A percentile compares a stretch with the other conserved stretches of the same genome.
Evolutionary conservation across 805 yeast genomes (phyloP).

Genomic region (Teunomyces tritomae): DNA sequence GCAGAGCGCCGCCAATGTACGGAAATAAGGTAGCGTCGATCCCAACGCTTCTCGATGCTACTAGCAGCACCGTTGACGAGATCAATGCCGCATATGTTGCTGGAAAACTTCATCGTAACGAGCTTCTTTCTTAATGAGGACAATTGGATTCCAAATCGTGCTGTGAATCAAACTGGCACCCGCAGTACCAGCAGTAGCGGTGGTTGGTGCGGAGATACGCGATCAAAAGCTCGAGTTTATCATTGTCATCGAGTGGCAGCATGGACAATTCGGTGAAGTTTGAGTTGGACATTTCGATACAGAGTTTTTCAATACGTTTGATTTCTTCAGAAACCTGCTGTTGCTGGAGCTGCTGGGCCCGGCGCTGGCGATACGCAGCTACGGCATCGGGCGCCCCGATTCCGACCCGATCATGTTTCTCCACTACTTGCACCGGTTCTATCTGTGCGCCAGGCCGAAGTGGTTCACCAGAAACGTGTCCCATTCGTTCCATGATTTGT

Average conservation of each 20-base stretch:
- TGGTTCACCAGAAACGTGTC: slow-evolving; percentile 47
- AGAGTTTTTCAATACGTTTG: neutral
- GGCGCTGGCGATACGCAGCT: neutral
- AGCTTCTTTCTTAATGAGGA: slow-evolving; percentile 41
- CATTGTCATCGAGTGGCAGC: slow-evolving; percentile 11
- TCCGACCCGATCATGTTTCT: slow-evolving; percentile 17
- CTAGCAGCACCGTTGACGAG: slow-evolving; percentile 11
- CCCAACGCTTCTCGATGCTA: neutral
- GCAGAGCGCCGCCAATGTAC: neutral
- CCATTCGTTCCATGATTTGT: slow-evolving; percentile 58
- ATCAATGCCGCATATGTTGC: slow-evolving; percentile 17
- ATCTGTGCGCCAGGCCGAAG: slow-evolving; percentile 36
- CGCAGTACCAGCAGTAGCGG: slow-evolving; percentile 53
- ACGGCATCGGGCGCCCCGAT: slow-evolving; percentile 16
- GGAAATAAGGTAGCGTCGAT: neutral
- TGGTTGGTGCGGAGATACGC: slow-evolving; percentile 37
- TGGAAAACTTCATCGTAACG: slow-evolving; percentile 8
- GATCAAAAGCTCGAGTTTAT: slow-evolving; percentile 31
- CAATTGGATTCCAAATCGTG: slow-evolving; percentile 42
- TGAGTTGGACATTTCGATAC: neutral
- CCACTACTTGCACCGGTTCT: slow-evolving; percentile 29
- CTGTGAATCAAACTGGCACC: slow-evolving; percentile 33
- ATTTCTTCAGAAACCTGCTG: neutral
- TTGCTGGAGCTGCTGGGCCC: neutral
- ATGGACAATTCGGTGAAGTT: neutral